Evolutionary conservation across 2,329 filamentous ascomycete species (phyloP).

Genomic region (Pestalotiopsis fici): DNA sequence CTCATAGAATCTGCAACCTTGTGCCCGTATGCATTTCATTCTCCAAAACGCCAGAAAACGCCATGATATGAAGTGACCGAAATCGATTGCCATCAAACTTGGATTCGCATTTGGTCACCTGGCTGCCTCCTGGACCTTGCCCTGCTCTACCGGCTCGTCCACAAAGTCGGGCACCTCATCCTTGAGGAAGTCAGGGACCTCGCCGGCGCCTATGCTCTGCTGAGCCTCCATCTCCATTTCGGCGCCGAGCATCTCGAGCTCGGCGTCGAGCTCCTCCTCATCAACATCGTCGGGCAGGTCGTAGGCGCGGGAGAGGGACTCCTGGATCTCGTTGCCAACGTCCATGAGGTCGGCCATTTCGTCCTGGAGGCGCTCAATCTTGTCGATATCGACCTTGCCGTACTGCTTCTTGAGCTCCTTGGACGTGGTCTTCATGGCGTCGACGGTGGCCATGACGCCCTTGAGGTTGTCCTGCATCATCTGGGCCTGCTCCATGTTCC

Average conservation of each 20-base stretch:
- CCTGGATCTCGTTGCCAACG: slow-evolving; percentile 96
- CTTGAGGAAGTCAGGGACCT: slow-evolving; percentile 82
- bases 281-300: slow-evolving; percentile 97
- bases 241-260: slow-evolving; percentile 90
- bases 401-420: slow-evolving; percentile 93
- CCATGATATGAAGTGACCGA: background rate
- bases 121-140: slow-evolving; percentile 82
- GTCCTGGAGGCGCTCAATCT: slow-evolving; percentile 96
- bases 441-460: slow-evolving; percentile 97
- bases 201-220: slow-evolving; percentile 47
- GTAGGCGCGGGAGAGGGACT: slow-evolving; percentile 87
- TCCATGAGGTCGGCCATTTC: slow-evolving; percentile 99
- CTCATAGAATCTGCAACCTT: background rate
- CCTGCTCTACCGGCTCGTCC: slow-evolving; percentile 79
- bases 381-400: slow-evolving; percentile 94
- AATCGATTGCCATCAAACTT: too few species aligned
- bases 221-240: slow-evolving; percentile 86
- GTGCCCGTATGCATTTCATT: background rate
- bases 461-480: slow-evolving; percentile 99
- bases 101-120: slow-evolving; percentile 35
- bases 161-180: slow-evolving; percentile 92
- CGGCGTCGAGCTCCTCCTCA: slow-evolving; percentile 93
- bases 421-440: slow-evolving; percentile 95
- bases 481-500: slow-evolving; percentile 98
- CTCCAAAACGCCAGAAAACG: background rate